phyloP scores from a whole-genome alignment of 352 stramenopile genomes.

The Globisporangium polare region DNA sequence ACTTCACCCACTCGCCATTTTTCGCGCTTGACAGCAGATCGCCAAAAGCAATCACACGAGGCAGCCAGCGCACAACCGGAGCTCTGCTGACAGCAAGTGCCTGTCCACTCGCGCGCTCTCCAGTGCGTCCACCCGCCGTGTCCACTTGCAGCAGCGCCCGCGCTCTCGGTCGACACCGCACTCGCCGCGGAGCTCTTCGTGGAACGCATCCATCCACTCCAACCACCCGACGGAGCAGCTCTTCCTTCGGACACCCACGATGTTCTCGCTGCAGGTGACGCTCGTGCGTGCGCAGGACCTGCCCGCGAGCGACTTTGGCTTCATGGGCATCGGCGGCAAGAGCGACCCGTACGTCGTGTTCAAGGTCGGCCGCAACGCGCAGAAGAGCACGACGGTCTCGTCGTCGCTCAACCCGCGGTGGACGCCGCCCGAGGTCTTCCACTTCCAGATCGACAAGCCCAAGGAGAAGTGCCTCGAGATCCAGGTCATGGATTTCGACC shows the following conservation, averaged over 20 bases:
- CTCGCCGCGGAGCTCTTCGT: background rate
- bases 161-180: background rate
- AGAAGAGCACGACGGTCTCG: slow-evolving; percentile 50
- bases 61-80: no score
- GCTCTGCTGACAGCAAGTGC: no score
- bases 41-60: background rate
- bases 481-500: slow-evolving; percentile 63
- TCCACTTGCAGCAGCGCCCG: background rate
- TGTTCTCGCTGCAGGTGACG: slow-evolving; percentile 60
- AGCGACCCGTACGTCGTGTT: slow-evolving; percentile 73
- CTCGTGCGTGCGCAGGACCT: slow-evolving; percentile 46
- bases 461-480: slow-evolving; percentile 55
- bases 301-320: slow-evolving; percentile 52
- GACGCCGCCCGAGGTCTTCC: slow-evolving; percentile 51
- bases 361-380: slow-evolving; percentile 40
- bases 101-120: background rate
- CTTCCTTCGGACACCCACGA: no score
- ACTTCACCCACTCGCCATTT: background rate
- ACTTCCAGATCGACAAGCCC: slow-evolving; percentile 61
- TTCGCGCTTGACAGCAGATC: background rate
- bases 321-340: slow-evolving; percentile 70
- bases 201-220: background rate
- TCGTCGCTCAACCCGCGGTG: slow-evolving; percentile 52
- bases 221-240: no score
- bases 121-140: background rate